A percentile compares a stretch with the other conserved stretches of the same genome.
phyloP scores from a whole-genome alignment of 345 rosid genomes.

The Zanthoxylum bungeanum region DNA sequence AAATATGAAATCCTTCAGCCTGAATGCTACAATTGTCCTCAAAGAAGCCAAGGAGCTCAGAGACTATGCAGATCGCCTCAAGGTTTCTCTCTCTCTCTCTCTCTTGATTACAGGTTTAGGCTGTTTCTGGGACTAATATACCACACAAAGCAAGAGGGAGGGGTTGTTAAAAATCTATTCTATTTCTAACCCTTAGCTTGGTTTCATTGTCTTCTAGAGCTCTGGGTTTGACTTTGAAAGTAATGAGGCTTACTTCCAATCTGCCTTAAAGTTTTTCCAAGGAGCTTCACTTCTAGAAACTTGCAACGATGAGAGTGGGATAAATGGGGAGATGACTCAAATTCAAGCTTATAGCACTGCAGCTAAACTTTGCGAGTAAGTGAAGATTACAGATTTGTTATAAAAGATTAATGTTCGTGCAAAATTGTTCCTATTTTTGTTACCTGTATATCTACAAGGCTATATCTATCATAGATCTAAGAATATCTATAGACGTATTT shows the following conservation, averaged over 20 bases:
- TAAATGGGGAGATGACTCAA: constrained; percentile 40
- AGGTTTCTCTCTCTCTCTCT: constrained; percentile 44
- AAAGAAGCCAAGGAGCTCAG: constrained; percentile 55
- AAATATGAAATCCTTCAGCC: constrained; percentile 35
- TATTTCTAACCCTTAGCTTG: constrained; percentile 22
- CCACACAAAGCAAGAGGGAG: neutral
- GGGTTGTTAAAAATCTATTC: neutral
- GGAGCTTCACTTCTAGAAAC: constrained; percentile 68
- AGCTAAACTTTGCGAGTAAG: constrained; percentile 78
- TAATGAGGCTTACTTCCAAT: constrained; percentile 59
- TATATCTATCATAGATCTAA: neutral
- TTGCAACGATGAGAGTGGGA: constrained; percentile 37
- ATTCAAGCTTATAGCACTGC: constrained; percentile 47
- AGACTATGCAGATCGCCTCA: constrained; percentile 52
- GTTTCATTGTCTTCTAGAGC: constrained; percentile 36
- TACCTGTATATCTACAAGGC: neutral
- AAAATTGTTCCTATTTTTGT: neutral
- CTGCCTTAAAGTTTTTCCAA: constrained; percentile 70
- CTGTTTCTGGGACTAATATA: constrained; percentile 10
- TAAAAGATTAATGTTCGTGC: neutral
- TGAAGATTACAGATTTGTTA: constrained; percentile 7
- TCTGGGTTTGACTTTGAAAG: constrained; percentile 57
- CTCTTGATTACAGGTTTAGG: neutral
- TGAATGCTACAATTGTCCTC: constrained; percentile 39
- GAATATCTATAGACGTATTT: neutral